Conservation (phyloP, 495 filamentous ascomycete species). For the Aspergillus asperescens region DNA sequence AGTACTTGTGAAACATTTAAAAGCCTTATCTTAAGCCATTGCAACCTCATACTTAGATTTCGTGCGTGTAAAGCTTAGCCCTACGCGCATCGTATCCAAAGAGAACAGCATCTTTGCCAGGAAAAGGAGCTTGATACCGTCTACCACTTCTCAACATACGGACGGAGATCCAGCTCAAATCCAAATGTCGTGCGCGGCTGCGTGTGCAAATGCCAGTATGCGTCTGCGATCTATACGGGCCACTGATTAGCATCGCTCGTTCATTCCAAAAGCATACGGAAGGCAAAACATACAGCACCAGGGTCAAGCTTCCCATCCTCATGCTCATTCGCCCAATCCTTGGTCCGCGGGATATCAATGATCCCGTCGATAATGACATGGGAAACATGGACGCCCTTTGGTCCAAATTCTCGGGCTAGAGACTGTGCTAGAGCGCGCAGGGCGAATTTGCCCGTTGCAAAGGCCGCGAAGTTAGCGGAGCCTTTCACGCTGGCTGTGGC, state of each 20-base stretch:
- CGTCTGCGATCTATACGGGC: conserved; percentile 71
- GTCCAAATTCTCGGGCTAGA: conserved; percentile 82
- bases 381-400: conserved; percentile 80
- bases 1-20: no score
- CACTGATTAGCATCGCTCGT: conserved; percentile 11
- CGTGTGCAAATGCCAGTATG: conserved; percentile 84
- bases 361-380: conserved; percentile 84
- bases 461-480: conserved; percentile 62
- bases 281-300: conserved; percentile 61
- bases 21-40: no score
- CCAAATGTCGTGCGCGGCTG: conserved; percentile 78
- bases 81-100: no score
- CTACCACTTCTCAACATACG: conserved; percentile 73
- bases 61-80: no score
- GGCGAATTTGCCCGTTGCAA: conserved; percentile 79
- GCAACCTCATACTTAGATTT: no score
- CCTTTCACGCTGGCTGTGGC: conserved; percentile 78
- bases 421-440: conserved; percentile 70
- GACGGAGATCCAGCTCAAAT: conserved; percentile 78
- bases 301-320: conserved; percentile 71
- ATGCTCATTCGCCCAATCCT: conserved; percentile 52
- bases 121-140: not conserved
- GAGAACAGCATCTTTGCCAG: not conserved
- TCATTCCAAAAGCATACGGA: not conserved
- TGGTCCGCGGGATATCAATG: conserved; percentile 76